Evolutionary conservation across 179 eudicot genomes (phyloP).

Genomic region (Pouteria campechiana): DNA sequence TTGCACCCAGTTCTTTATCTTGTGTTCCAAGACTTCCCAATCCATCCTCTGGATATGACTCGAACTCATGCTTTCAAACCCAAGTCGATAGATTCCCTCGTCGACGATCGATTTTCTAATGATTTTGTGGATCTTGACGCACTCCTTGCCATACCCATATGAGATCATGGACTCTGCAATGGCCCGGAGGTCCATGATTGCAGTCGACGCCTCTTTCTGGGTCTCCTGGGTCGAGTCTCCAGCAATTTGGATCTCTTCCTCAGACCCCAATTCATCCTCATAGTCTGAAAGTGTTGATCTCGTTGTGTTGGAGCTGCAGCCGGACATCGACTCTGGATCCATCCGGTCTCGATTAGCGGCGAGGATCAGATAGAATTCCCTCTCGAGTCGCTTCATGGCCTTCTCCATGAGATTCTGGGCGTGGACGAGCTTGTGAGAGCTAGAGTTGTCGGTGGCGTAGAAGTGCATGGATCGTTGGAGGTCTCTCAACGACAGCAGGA

Average conservation of each 20-base stretch:
- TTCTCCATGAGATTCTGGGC: constrained; percentile 36
- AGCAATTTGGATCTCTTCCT: constrained; percentile 4
- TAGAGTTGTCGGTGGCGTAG: constrained; percentile 10
- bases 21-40: constrained; percentile 35
- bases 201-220: constrained; percentile 16
- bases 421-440: constrained; percentile 22
- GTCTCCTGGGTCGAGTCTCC: constrained; percentile 14
- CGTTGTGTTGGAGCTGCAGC: constrained; percentile 21
- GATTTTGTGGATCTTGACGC: constrained; percentile 45
- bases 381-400: constrained; percentile 46
- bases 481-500: constrained; percentile 27
- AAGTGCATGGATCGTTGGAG: constrained; percentile 33
- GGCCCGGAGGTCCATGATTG: constrained; percentile 40
- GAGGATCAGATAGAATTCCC: constrained; percentile 40
- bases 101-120: constrained; percentile 41
- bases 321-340: constrained; percentile 41
- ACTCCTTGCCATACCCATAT: constrained; percentile 58
- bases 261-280: constrained; percentile 15
- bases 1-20: constrained; percentile 39
- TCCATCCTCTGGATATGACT: constrained; percentile 50
- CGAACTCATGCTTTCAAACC: constrained; percentile 22
- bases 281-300: constrained; percentile 22
- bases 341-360: constrained; percentile 31
- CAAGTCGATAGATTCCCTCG: constrained; percentile 31
- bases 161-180: constrained; percentile 76